Conservation (phyloP, 176 grass and related monocot species). For the Aegilops speltoides region DNA sequence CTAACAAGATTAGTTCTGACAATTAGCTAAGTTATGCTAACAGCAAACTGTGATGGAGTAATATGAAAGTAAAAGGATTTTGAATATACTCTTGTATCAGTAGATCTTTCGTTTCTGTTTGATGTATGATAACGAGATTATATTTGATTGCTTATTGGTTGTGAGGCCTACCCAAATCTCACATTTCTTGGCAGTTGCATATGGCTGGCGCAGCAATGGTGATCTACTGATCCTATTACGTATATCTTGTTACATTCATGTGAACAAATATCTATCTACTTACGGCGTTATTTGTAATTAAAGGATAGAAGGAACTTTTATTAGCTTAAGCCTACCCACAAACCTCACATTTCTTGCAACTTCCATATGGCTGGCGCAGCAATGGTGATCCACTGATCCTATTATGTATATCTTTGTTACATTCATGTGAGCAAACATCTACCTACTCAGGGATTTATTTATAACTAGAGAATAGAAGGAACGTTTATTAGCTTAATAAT, state of each 20-base stretch:
- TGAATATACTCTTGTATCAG: neutral
- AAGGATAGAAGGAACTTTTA: neutral
- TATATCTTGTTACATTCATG: neutral
- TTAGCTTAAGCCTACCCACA: neutral
- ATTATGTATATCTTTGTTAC: neutral
- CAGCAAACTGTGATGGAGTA: neutral
- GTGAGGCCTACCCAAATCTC: conserved; percentile 7
- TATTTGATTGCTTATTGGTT: neutral
- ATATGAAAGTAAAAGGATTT: conserved; percentile 19
- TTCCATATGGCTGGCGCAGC: neutral
- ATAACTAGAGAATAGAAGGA: neutral
- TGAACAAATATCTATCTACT: neutral
- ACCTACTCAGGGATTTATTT: neutral
- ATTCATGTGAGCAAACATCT: neutral
- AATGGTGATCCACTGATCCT: neutral
- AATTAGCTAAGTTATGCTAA: neutral
- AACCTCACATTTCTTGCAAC: neutral
- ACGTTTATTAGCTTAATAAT: neutral
- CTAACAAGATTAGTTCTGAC: neutral
- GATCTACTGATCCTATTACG: conserved; percentile 1
- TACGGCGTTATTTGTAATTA: neutral
- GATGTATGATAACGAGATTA: neutral
- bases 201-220: neutral
- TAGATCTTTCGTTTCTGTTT: neutral
- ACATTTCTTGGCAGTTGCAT: neutral